Base-by-base conservation (phyloP, 2,329 filamentous ascomycete species). In the Fonsecaea multimorphosa region DNA sequence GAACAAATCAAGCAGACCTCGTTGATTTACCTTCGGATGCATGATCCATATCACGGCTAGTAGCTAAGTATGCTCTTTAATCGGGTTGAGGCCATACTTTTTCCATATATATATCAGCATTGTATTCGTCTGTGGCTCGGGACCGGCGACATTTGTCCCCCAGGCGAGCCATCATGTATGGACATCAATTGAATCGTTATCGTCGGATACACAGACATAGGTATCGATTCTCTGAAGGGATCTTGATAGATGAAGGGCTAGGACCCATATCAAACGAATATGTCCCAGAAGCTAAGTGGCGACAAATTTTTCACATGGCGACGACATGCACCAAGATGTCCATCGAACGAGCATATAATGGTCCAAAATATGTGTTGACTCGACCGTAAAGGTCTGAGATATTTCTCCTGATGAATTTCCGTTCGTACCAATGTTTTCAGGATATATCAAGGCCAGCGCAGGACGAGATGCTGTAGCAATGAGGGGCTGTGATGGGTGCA, bases 391-490 rank as follows among this genome's bases (percentile, higher is more conserved):
- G 40, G 27, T 19, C n/a, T 51, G 27, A 58, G 44, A 49, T 65
- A 36, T 67, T 40, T 49, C 38, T 65, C n/a, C 55, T 64, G 34
- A 63, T 60, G 27, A 56, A 29, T 46, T 63, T 36, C 58, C 58
- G 32, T 56, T 61, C 59, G 32, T 44, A 40, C 22, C 24, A 36
- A 27, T 58, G 54, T 31, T 19, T 57, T 8, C 36, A 27, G 19
- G 38, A 57, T 38, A 63, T 63, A 56, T 67, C 54, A 58, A 40
- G 56, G 38, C 44, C 65, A 64, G 67, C 65, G 67, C 67, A 69
- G 67, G 67, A 49, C 19, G 44, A 64, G 56, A 58, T 36, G 54
- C 53, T 59, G 57, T 46, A 58, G 59, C 46, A 32, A 49, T 61
- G 58, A 65, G 64, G 67, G 65, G 64, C 54, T 58, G 58, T 27